These are phyloP conservation scores for Fusarium sp. DNA, from an alignment of 2,329 filamentous ascomycete genomes.

Conservation along the genomic window DNA sequence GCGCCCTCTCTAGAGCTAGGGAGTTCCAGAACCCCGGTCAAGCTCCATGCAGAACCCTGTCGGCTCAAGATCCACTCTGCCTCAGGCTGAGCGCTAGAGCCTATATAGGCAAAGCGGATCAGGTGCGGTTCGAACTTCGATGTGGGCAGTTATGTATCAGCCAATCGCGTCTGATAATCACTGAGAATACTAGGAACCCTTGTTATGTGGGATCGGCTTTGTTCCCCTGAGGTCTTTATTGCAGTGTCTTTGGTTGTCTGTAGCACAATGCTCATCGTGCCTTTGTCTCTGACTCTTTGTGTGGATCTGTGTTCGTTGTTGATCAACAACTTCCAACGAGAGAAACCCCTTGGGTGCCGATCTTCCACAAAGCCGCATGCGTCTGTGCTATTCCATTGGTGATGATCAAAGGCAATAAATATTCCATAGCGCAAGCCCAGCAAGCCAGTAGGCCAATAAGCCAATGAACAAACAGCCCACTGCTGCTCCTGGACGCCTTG, in stretches of 20 bases:
- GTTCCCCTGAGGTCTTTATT: slow-evolving; percentile 24
- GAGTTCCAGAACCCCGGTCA: slow-evolving; percentile 5
- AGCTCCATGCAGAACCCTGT: slow-evolving; percentile 16
- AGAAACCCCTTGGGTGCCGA: slow-evolving; percentile 1
- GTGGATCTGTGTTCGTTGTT: background rate
- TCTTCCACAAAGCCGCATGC: slow-evolving; percentile 17
- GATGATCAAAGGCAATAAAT: slow-evolving; percentile 27
- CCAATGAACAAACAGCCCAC: slow-evolving; percentile 23
- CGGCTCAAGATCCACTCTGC: slow-evolving; percentile 32
- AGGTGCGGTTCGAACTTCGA: slow-evolving; percentile 1
- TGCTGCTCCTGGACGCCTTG: slow-evolving; percentile 15
- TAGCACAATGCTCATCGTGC: slow-evolving; percentile 16
- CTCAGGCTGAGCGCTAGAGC: slow-evolving; percentile 40
- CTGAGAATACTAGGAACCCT: slow-evolving; percentile 17
- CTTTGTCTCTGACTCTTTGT: slow-evolving; percentile 18
- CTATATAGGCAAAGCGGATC: slow-evolving; percentile 11
- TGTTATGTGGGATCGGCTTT: slow-evolving; percentile 21
- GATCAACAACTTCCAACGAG: slow-evolving; percentile 1
- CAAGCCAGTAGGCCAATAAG: slow-evolving; percentile 22
- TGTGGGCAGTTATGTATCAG: slow-evolving; percentile 11
- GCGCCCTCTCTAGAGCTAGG: slow-evolving; percentile 9
- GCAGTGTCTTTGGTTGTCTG: slow-evolving; percentile 1
- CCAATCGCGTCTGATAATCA: slow-evolving; percentile 22
- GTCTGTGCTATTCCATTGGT: slow-evolving; percentile 19
- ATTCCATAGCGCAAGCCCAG: slow-evolving; percentile 22